These are phyloP conservation scores for Epichloe scottii DNA, from an alignment of 2,329 filamentous ascomycete species.

Conservation along the genomic window DNA sequence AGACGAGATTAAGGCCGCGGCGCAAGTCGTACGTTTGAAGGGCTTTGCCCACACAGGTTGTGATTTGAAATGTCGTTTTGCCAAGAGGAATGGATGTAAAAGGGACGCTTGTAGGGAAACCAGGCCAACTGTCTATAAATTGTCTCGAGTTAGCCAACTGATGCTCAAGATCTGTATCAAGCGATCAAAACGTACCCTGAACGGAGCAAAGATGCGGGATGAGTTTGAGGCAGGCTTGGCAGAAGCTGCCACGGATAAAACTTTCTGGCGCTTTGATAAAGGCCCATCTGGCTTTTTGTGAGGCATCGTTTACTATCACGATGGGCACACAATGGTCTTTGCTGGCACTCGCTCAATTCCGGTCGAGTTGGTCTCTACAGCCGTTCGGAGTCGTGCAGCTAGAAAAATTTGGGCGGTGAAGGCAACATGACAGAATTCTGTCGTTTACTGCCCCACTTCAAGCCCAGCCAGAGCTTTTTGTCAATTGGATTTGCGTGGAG, in stretches of 20 bases:
- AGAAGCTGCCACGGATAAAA: slow-evolving; percentile 28
- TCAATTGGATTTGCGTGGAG: background rate
- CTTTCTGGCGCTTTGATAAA: slow-evolving; percentile 66
- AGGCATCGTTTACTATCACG: slow-evolving; percentile 31
- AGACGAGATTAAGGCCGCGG: slow-evolving; percentile 80
- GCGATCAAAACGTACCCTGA: slow-evolving; percentile 51
- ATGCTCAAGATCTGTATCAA: background rate
- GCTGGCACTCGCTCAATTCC: background rate
- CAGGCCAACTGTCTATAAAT: slow-evolving; percentile 67
- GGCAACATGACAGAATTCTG: slow-evolving; percentile 9
- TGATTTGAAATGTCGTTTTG: slow-evolving; percentile 94
- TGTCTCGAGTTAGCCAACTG: slow-evolving; percentile 4
- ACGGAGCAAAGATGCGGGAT: slow-evolving; percentile 86
- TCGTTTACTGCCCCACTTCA: slow-evolving; percentile 6
- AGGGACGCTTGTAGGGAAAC: slow-evolving; percentile 80
- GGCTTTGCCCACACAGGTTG: slow-evolving; percentile 79
- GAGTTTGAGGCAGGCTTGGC: slow-evolving; percentile 30
- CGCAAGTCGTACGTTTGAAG: slow-evolving; percentile 94
- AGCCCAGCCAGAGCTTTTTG: background rate
- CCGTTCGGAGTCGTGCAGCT: background rate
- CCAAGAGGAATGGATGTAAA: slow-evolving; percentile 83
- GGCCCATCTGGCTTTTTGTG: slow-evolving; percentile 48
- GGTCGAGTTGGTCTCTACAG: background rate
- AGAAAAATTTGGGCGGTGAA: slow-evolving; percentile 18
- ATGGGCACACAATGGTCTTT: background rate